These are phyloP conservation scores for Trichosporon asahii DNA, from an alignment of 1,284 basidiomycete genomes.

Conservation along the genomic window DNA sequence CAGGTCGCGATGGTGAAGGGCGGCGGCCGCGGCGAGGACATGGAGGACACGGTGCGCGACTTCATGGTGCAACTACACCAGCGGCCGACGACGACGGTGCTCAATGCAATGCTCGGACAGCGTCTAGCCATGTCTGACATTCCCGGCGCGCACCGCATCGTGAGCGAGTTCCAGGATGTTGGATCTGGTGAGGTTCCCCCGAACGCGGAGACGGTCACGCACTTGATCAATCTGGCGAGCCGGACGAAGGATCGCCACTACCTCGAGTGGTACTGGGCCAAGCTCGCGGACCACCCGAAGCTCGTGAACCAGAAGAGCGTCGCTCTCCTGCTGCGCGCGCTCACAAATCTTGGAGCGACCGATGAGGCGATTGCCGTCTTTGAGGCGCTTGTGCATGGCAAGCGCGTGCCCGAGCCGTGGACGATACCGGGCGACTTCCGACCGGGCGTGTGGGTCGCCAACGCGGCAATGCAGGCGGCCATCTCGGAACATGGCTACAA, in stretches of 20 bases:
- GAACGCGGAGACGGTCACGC: constrained; percentile 9
- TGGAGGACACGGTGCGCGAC: constrained; percentile 34
- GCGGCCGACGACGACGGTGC: constrained; percentile 20
- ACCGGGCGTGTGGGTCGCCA: constrained; percentile 26
- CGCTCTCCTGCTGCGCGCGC: constrained; percentile 19
- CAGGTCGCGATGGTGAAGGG: constrained; percentile 41
- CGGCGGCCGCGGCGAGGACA: constrained; percentile 21
- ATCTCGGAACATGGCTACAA: constrained; percentile 27
- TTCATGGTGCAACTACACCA: constrained; percentile 20
- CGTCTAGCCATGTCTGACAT: constrained; percentile 33
- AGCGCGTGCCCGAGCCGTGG: constrained; percentile 10
- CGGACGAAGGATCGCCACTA: not conserved
- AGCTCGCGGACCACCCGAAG: not conserved
- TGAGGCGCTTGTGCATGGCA: not conserved
- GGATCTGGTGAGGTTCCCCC: constrained; percentile 1
- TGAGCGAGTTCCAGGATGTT: constrained; percentile 27
- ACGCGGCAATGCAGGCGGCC: constrained; percentile 26
- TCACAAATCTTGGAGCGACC: constrained; percentile 10
- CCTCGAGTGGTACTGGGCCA: constrained; percentile 7
- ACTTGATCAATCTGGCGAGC: constrained; percentile 12
- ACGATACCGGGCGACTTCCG: constrained; percentile 16
- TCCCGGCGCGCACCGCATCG: constrained; percentile 26
- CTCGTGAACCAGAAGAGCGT: constrained; percentile 18
- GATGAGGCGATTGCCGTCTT: constrained; percentile 20
- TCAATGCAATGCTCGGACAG: constrained; percentile 37